phyloP scores from a whole-genome alignment of 179 eudicot species.

The Beta macrorhiza region DNA sequence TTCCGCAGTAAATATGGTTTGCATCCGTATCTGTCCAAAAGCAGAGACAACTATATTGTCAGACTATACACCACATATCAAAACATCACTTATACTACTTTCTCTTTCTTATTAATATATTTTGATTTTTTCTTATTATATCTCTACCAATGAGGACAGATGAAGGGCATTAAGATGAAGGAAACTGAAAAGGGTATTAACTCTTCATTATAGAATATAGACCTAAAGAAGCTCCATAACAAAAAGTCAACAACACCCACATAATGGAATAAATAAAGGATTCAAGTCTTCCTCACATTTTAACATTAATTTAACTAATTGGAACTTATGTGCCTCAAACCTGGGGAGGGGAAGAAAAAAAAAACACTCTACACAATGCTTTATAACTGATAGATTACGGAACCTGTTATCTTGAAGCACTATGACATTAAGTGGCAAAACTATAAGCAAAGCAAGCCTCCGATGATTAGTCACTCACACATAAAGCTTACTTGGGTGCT shows the following conservation, averaged over 20 bases:
- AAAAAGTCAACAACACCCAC: neutral
- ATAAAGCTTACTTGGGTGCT: neutral
- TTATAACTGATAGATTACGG: neutral
- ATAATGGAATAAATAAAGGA: neutral
- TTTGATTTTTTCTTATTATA: neutral
- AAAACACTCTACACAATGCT: neutral
- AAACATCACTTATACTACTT: neutral
- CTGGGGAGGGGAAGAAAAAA: neutral
- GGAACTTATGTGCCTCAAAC: neutral
- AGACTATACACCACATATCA: neutral
- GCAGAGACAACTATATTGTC: neutral
- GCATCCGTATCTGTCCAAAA: slow-evolving; percentile 60
- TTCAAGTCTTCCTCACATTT: neutral
- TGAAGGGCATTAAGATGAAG: neutral
- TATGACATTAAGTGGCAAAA: neutral
- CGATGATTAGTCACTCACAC: neutral
- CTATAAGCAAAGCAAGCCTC: neutral
- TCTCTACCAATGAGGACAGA: neutral
- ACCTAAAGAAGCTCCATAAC: neutral
- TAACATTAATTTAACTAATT: neutral
- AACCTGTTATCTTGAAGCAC: neutral
- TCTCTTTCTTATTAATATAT: neutral
- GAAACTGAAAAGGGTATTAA: neutral
- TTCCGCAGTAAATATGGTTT: slow-evolving; percentile 71
- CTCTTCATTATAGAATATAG: neutral